Percentiles rank a stretch among this genome's conserved stretches.
These are phyloP conservation scores for Artemisia princeps DNA, from an alignment of 140 eudicot genomes.

Conservation along the genomic window DNA sequence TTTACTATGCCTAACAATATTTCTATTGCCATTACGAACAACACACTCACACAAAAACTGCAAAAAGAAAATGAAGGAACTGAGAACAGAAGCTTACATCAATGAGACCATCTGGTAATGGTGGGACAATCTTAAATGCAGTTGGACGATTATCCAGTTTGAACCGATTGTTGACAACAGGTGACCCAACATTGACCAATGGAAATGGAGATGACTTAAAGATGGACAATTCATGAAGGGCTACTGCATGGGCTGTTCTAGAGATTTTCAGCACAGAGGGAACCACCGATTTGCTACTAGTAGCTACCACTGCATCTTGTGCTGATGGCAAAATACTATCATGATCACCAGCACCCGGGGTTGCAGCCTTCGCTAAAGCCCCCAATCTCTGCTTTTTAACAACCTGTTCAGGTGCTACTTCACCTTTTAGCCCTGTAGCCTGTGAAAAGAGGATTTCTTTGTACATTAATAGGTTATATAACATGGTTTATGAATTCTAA, in stretches of 20 bases:
- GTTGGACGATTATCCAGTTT: conserved; percentile 88
- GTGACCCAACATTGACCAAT: conserved; percentile 36
- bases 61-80: not conserved
- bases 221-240: conserved; percentile 34
- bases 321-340: conserved; percentile 30
- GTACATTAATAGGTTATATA: not conserved
- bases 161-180: conserved; percentile 49
- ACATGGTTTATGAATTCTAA: not conserved
- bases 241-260: conserved; percentile 25
- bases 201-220: conserved; percentile 43
- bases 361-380: conserved; percentile 29
- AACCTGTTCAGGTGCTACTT: conserved; percentile 41
- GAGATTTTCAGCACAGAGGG: conserved; percentile 25
- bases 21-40: no score
- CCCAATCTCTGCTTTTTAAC: conserved; percentile 46
- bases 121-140: conserved; percentile 52
- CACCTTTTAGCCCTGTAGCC: conserved; percentile 60
- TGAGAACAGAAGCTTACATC: conserved; percentile 41
- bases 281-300: conserved; percentile 28
- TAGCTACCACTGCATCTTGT: conserved; percentile 30
- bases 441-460: conserved; percentile 25
- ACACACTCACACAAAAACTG: no score
- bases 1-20: no score
- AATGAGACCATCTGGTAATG: conserved; percentile 63
- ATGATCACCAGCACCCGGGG: conserved; percentile 28